phyloP scores from a whole-genome alignment of 805 yeast species.

The Candida adriatica region DNA sequence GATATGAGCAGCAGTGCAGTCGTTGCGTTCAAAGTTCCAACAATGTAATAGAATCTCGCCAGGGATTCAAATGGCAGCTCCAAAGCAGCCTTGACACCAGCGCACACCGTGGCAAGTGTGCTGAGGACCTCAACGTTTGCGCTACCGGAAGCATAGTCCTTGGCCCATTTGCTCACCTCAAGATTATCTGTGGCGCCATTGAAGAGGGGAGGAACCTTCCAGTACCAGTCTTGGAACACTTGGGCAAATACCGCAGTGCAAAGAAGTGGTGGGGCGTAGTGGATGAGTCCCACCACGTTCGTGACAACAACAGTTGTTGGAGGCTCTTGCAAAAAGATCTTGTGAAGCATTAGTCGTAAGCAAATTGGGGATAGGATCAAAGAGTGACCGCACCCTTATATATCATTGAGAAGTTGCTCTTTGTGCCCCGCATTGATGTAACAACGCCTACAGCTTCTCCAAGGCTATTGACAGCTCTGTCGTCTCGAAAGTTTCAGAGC shows the following conservation, averaged over 20 bases:
- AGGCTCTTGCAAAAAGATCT: constrained; percentile 6
- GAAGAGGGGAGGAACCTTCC: constrained; percentile 13
- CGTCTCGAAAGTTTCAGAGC: too few relatives aligned
- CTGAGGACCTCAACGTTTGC: constrained; percentile 9
- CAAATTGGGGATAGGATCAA: too few relatives aligned
- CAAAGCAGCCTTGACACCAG: constrained; percentile 11
- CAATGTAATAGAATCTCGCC: constrained; percentile 15
- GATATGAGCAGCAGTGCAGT: constrained; percentile 13
- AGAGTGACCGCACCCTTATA: too few relatives aligned
- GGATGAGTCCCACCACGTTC: constrained; percentile 1
- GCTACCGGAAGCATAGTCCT: constrained; percentile 5
- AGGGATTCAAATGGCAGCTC: constrained; percentile 11
- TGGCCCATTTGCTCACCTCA: constrained; percentile 13
- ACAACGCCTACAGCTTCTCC: too few relatives aligned
- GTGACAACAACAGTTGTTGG: constrained; percentile 1
- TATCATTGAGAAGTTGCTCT: too few relatives aligned
- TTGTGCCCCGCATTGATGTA: too few relatives aligned
- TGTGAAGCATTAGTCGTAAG: constrained; percentile 9
- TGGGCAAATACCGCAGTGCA: constrained; percentile 11
- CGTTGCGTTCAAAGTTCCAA: constrained; percentile 12
- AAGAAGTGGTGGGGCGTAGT: constrained; percentile 14
- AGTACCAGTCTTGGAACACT: constrained; percentile 13
- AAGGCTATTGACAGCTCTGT: too few relatives aligned
- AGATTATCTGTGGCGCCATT: constrained; percentile 10
- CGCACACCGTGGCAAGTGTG: constrained; percentile 9